A percentile compares a stretch with the other conserved stretches of the same genome.
phyloP scores from a whole-genome alignment of 2,329 filamentous ascomycete species.

The Ilyonectria robusta region DNA sequence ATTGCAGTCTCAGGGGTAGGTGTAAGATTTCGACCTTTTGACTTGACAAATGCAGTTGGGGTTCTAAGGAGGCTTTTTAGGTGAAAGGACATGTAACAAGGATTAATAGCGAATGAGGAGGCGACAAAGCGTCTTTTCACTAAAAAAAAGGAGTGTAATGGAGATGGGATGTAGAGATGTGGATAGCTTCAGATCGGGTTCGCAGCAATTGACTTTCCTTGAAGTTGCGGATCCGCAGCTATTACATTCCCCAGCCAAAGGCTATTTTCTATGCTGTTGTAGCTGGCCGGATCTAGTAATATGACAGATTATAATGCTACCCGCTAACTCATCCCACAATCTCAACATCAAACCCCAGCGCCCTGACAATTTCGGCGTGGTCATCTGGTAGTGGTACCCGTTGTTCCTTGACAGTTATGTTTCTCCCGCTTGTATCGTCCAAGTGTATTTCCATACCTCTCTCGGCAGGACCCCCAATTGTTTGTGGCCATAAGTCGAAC shows the following conservation, averaged over 20 bases:
- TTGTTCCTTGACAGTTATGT: background rate
- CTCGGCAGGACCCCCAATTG: background rate
- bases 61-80: too few species aligned
- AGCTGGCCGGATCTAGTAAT: conserved; percentile 4
- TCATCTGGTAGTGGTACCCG: background rate
- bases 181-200: background rate
- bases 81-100: too few species aligned
- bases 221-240: conserved; percentile 1
- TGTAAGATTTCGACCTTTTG: too few species aligned
- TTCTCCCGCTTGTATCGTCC: conserved; percentile 1
- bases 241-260: background rate
- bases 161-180: background rate
- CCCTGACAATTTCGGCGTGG: background rate
- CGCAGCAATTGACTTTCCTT: background rate
- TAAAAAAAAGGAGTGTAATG: background rate
- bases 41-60: too few species aligned
- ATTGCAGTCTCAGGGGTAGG: too few species aligned
- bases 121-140: too few species aligned
- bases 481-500: conserved; percentile 2
- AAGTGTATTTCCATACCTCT: conserved; percentile 4
- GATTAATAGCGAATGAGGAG: too few species aligned
- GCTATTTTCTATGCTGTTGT: background rate
- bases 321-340: background rate
- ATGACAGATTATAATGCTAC: background rate
- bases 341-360: conserved; percentile 3